These are phyloP conservation scores for Fusarium tricinctum DNA, from an alignment of 2,329 filamentous ascomycete species.

Conservation along the genomic window DNA sequence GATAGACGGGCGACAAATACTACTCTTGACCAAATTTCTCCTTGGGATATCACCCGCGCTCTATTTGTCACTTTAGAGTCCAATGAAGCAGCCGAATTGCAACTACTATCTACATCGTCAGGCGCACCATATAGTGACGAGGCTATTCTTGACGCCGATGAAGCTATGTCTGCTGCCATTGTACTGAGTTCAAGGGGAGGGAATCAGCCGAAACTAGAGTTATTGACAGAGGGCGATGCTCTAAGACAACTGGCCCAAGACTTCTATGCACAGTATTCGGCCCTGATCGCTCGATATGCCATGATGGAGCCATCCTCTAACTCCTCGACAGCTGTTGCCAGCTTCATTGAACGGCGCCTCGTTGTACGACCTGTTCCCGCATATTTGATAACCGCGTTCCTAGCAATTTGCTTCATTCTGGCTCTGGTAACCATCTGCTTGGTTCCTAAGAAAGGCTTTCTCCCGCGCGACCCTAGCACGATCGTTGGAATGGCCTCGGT, in stretches of 20 bases:
- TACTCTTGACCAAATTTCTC: conserved; percentile 38
- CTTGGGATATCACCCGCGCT: conserved; percentile 41
- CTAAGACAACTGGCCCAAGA: conserved; percentile 48
- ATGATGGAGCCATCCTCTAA: conserved; percentile 48
- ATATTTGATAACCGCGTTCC: conserved; percentile 51
- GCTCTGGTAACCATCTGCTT: conserved; percentile 34
- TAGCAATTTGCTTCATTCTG: conserved; percentile 49
- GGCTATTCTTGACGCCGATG: conserved; percentile 51
- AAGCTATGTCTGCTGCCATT: conserved; percentile 54
- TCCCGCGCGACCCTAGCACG: conserved; percentile 54
- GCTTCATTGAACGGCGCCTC: conserved; percentile 51
- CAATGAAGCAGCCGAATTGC: not conserved
- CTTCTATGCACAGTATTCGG: conserved; percentile 55
- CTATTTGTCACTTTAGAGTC: conserved; percentile 42
- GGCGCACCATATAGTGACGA: conserved; percentile 42
- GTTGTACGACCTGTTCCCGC: conserved; percentile 50
- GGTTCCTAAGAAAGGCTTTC: conserved; percentile 52
- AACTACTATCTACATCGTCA: conserved; percentile 14
- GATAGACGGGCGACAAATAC: conserved; percentile 25
- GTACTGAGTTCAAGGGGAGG: conserved; percentile 46
- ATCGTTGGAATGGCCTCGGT: conserved; percentile 55
- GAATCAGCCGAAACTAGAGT: conserved; percentile 38
- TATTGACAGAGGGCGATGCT: conserved; percentile 44
- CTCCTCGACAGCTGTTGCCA: conserved; percentile 44
- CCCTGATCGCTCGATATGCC: conserved; percentile 52